These are phyloP conservation scores for Boletus tomentosulus DNA, from an alignment of 768 basidiomycete species.

Conservation along the genomic window DNA sequence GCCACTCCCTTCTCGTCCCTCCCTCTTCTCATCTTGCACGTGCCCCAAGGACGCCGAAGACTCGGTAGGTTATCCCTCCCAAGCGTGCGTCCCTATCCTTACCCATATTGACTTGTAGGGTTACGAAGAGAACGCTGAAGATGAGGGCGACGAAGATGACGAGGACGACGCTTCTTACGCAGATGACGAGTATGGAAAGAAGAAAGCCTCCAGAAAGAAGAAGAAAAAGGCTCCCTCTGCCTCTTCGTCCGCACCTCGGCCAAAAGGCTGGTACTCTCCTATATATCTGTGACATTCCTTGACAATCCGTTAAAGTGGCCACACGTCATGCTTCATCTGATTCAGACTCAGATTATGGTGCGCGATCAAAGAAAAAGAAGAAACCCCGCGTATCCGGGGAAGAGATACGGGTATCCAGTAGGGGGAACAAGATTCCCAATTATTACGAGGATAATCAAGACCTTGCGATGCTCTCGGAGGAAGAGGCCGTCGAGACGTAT, in stretches of 20 bases:
- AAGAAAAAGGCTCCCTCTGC: conserved; percentile 43
- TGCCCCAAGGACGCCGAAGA: conserved; percentile 28
- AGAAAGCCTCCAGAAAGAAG: conserved; percentile 68
- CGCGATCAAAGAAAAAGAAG: conserved; percentile 85
- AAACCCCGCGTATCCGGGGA: conserved; percentile 51
- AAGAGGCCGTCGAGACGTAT: conserved; percentile 52
- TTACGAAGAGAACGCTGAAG: conserved; percentile 49
- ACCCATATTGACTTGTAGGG: conserved; percentile 48
- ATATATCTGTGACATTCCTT: conserved; percentile 3
- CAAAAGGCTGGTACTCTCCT: conserved; percentile 48
- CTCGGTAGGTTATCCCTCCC: conserved; percentile 24
- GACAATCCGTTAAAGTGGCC: conserved; percentile 33
- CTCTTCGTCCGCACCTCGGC: conserved; percentile 43
- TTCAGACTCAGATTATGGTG: conserved; percentile 85
- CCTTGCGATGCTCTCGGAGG: conserved; percentile 64
- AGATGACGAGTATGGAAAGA: conserved; percentile 71
- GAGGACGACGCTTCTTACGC: conserved; percentile 77
- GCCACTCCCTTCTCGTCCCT: conserved; percentile 25
- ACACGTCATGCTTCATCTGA: conserved; percentile 63
- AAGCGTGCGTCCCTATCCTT: conserved; percentile 11
- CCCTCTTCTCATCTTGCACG: background rate
- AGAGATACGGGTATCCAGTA: conserved; percentile 73
- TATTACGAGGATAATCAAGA: conserved; percentile 76
- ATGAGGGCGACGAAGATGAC: conserved; percentile 60
- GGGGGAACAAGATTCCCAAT: conserved; percentile 77